Evolutionary conservation across 768 basidiomycete genomes (phyloP).

Genomic region (Leccinum disarticulatum): DNA sequence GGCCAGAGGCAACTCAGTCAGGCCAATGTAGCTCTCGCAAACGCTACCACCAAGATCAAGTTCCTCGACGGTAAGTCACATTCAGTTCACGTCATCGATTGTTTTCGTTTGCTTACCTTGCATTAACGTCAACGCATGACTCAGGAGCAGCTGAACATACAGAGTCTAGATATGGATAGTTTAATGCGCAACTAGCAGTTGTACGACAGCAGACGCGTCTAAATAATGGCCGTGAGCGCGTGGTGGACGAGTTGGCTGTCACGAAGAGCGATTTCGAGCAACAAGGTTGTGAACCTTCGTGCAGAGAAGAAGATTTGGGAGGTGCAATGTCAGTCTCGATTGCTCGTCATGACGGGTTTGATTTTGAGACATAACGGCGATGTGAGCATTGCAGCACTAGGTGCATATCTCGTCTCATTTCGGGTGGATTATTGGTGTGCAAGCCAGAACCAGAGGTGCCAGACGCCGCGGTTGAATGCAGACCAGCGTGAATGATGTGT

Average conservation of each 20-base stretch:
- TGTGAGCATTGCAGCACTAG: no score
- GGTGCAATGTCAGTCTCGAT: conserved; percentile 42
- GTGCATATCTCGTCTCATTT: no score
- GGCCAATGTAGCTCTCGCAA: conserved; percentile 68
- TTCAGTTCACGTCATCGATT: background rate
- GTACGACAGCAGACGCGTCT: conserved; percentile 68
- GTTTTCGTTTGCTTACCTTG: background rate
- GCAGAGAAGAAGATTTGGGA: conserved; percentile 95
- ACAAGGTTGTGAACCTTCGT: conserved; percentile 82
- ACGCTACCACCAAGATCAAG: conserved; percentile 80
- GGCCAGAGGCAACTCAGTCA: conserved; percentile 70
- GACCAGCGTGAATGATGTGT: no score
- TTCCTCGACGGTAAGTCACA: conserved; percentile 63
- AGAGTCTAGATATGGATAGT: conserved; percentile 64
- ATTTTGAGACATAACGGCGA: conserved; percentile 38
- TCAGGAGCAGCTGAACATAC: conserved; percentile 64
- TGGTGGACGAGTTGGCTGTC: conserved; percentile 64
- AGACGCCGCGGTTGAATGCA: no score
- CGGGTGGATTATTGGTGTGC: no score
- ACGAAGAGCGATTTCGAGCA: conserved; percentile 68
- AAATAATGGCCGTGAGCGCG: conserved; percentile 72
- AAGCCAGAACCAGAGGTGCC: no score
- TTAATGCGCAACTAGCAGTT: conserved; percentile 70
- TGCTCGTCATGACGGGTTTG: background rate
- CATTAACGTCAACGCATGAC: conserved; percentile 61